These are phyloP conservation scores for Opeltia flavorubescens DNA, from an alignment of 495 filamentous ascomycete genomes.

Conservation along the genomic window DNA sequence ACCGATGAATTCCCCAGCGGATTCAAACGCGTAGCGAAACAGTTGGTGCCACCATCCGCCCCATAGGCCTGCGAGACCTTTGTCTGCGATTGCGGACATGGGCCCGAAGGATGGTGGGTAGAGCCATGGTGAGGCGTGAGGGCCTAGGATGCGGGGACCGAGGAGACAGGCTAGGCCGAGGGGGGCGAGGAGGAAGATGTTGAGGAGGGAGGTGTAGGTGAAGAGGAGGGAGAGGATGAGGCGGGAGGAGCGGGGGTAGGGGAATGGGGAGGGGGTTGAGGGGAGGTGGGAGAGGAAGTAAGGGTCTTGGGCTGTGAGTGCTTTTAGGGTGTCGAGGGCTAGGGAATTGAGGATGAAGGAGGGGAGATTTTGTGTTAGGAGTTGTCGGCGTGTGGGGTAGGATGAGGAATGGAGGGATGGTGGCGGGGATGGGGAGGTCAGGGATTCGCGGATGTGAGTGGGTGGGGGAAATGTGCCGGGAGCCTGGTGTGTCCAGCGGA, in stretches of 20 bases:
- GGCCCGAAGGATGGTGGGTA: constrained; percentile 53
- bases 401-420: not conserved
- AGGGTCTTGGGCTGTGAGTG: constrained; percentile 52
- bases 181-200: constrained; percentile 39
- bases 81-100: constrained; percentile 37
- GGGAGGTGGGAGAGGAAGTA: constrained; percentile 50
- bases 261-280: constrained; percentile 31
- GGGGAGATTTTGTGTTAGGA: constrained; percentile 33
- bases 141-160: constrained; percentile 31
- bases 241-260: constrained; percentile 21
- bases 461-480: constrained; percentile 46
- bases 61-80: constrained; percentile 67
- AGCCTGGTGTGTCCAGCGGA: constrained; percentile 67
- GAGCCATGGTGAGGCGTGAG: constrained; percentile 45
- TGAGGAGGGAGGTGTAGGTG: constrained; percentile 39
- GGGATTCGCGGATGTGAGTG: constrained; percentile 27
- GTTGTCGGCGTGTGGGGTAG: constrained; percentile 23
- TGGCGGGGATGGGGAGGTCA: constrained; percentile 15
- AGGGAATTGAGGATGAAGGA: constrained; percentile 42
- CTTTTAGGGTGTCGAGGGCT: constrained; percentile 49
- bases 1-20: constrained; percentile 9
- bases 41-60: constrained; percentile 80
- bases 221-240: constrained; percentile 32
- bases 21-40: constrained; percentile 58
- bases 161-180: constrained; percentile 42